phyloP scores from a whole-genome alignment of 2,329 filamentous ascomycete species.

The Elsinoe australis region DNA sequence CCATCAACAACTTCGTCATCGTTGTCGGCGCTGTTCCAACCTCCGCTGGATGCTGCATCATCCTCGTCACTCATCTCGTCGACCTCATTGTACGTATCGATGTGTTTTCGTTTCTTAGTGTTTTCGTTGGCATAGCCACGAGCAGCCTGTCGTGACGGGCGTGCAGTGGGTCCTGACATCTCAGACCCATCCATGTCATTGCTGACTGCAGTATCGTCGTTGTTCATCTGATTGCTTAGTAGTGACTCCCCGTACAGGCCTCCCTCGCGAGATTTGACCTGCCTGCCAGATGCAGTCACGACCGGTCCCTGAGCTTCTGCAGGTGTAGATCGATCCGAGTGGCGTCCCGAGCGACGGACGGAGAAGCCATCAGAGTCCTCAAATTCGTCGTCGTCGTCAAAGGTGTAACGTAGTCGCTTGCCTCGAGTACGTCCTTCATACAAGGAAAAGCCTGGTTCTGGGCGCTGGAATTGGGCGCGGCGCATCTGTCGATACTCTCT shows the following conservation, averaged over 20 bases:
- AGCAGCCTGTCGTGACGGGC: slow-evolving; percentile 30
- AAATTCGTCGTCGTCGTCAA: slow-evolving; percentile 65
- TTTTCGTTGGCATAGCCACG: slow-evolving; percentile 25
- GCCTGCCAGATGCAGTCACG: slow-evolving; percentile 77
- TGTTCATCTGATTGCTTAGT: slow-evolving; percentile 46
- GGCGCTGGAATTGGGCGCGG: slow-evolving; percentile 78
- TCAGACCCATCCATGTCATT: slow-evolving; percentile 32
- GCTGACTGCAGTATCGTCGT: slow-evolving; percentile 36
- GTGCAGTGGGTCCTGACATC: slow-evolving; percentile 32
- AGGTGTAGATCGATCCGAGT: slow-evolving; percentile 62
- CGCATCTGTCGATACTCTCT: slow-evolving; percentile 83
- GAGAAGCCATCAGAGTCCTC: slow-evolving; percentile 63
- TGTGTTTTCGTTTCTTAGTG: slow-evolving; percentile 41
- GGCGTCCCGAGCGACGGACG: slow-evolving; percentile 55
- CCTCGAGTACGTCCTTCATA: slow-evolving; percentile 95
- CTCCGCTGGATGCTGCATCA: slow-evolving; percentile 47
- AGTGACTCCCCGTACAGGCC: slow-evolving; percentile 58
- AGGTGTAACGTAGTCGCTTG: slow-evolving; percentile 95
- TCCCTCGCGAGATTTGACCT: slow-evolving; percentile 60
- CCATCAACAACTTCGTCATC: slow-evolving; percentile 67
- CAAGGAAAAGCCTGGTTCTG: slow-evolving; percentile 81
- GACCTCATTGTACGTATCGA: slow-evolving; percentile 51
- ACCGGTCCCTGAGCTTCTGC: slow-evolving; percentile 57
- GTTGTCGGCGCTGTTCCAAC: slow-evolving; percentile 31
- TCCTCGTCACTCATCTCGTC: slow-evolving; percentile 53